Evolutionary conservation across 371 early-diverging fungal species (phyloP).

Genomic region (Mucor plumbeus): DNA sequence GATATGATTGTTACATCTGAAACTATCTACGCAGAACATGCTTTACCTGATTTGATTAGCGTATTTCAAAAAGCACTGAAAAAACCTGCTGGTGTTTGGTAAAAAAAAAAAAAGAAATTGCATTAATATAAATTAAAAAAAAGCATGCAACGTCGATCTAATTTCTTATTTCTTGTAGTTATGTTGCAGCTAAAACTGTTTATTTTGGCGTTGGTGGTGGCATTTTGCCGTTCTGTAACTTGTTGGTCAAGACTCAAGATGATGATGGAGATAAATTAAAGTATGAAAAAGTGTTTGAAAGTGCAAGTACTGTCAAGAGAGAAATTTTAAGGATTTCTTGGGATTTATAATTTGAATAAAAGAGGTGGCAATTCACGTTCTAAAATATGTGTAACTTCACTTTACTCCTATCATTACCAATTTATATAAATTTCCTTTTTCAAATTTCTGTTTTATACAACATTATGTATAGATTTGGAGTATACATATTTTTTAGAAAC

Average conservation of each 20-base stretch:
- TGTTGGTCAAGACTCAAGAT: slow-evolving; percentile 48
- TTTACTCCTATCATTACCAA: background rate
- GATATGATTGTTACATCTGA: slow-evolving; percentile 93
- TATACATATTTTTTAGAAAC: too few species aligned
- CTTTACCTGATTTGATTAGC: slow-evolving; percentile 62
- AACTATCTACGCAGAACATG: slow-evolving; percentile 85
- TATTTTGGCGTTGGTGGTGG: slow-evolving; percentile 93
- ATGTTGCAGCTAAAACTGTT: slow-evolving; percentile 90
- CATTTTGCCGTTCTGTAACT: slow-evolving; percentile 69
- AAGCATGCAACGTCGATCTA: background rate
- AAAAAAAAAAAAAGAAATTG: slow-evolving; percentile 41
- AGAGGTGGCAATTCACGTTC: slow-evolving; percentile 19
- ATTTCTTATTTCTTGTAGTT: slow-evolving; percentile 41
- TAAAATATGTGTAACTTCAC: background rate
- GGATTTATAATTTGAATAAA: slow-evolving; percentile 33
- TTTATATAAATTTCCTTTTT: background rate
- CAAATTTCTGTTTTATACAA: slow-evolving; percentile 8
- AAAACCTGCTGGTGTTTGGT: slow-evolving; percentile 72
- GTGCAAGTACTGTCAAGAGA: slow-evolving; percentile 73
- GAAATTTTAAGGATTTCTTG: slow-evolving; percentile 80
- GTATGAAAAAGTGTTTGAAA: slow-evolving; percentile 65
- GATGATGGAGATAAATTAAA: slow-evolving; percentile 61
- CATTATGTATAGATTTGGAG: background rate
- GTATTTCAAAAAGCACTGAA: slow-evolving; percentile 69
- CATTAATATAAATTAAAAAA: background rate